phyloP scores from a whole-genome alignment of 805 yeast species.

The Pichia nakasei region DNA sequence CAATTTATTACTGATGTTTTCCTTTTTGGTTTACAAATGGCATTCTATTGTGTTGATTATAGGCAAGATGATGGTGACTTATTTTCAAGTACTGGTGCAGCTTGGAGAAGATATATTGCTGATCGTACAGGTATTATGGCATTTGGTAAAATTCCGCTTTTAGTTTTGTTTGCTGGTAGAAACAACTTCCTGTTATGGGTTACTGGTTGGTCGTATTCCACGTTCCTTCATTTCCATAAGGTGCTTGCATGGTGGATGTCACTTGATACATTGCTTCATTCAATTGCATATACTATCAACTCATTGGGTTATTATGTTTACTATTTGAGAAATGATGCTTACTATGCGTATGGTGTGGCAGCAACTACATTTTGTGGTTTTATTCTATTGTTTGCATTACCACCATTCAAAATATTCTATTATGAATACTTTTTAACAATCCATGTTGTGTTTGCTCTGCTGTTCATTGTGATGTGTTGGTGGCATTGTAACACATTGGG shows the following conservation, averaged over 20 bases:
- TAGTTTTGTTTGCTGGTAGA: slow-evolving; percentile 35
- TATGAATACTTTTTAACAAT: slow-evolving; percentile 56
- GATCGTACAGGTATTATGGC: slow-evolving; percentile 29
- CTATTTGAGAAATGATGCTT: slow-evolving; percentile 6
- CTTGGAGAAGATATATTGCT: slow-evolving; percentile 20
- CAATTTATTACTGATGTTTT: slow-evolving; percentile 25
- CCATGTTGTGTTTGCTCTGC: slow-evolving; percentile 48
- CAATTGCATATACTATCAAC: slow-evolving; percentile 25
- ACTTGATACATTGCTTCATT: slow-evolving; percentile 33
- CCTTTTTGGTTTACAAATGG: slow-evolving; percentile 19
- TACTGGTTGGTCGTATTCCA: slow-evolving; percentile 31
- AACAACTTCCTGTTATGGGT: slow-evolving; percentile 33
- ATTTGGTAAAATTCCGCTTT: slow-evolving; percentile 28
- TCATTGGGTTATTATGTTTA: slow-evolving; percentile 6
- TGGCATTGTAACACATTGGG: slow-evolving; percentile 40
- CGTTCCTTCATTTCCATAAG: slow-evolving; percentile 47
- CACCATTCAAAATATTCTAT: slow-evolving; percentile 38
- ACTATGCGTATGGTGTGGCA: slow-evolving; percentile 27
- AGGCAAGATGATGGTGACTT: slow-evolving; percentile 9
- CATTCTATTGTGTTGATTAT: slow-evolving; percentile 15
- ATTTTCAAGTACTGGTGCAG: slow-evolving; percentile 27
- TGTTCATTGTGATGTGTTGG: slow-evolving; percentile 48
- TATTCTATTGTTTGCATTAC: slow-evolving; percentile 40
- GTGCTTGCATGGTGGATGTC: slow-evolving; percentile 50
- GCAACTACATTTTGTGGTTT: slow-evolving; percentile 36